phyloP scores from a whole-genome alignment of 495 filamentous ascomycete genomes.

The Usnea hakonensis region DNA sequence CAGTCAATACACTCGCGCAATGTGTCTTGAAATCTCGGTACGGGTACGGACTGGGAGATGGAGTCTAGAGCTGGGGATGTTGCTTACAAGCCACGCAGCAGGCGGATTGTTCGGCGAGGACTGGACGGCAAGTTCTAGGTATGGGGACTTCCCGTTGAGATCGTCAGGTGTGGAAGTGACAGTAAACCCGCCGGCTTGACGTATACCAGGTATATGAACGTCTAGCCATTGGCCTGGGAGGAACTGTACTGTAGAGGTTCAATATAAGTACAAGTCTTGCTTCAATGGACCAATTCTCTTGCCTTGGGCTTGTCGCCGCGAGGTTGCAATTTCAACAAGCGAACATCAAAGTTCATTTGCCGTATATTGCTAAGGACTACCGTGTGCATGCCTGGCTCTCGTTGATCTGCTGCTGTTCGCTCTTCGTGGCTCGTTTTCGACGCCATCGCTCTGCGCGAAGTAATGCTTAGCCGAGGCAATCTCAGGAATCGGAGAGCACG shows the following conservation, averaged over 20 bases:
- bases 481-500: background rate
- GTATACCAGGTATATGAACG: conserved; percentile 33
- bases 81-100: conserved; percentile 55
- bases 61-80: background rate
- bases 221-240: conserved; percentile 90
- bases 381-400: conserved; percentile 48
- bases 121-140: conserved; percentile 70
- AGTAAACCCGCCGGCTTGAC: conserved; percentile 24
- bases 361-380: conserved; percentile 43
- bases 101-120: conserved; percentile 56
- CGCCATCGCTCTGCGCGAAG: conserved; percentile 1
- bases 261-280: conserved; percentile 8
- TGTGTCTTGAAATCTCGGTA: background rate
- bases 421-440: conserved; percentile 39
- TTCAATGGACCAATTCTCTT: conserved; percentile 3
- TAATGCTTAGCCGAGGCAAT: background rate
- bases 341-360: conserved; percentile 40
- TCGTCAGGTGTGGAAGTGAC: conserved; percentile 25
- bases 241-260: conserved; percentile 43
- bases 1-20: background rate
- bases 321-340: conserved; percentile 42
- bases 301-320: conserved; percentile 15
- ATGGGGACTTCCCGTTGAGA: conserved; percentile 24
- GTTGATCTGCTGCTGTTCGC: conserved; percentile 65
- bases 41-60: background rate